Conservation (phyloP, 2,329 filamentous ascomycete species). For the Paramyrothecium sp. region DNA sequence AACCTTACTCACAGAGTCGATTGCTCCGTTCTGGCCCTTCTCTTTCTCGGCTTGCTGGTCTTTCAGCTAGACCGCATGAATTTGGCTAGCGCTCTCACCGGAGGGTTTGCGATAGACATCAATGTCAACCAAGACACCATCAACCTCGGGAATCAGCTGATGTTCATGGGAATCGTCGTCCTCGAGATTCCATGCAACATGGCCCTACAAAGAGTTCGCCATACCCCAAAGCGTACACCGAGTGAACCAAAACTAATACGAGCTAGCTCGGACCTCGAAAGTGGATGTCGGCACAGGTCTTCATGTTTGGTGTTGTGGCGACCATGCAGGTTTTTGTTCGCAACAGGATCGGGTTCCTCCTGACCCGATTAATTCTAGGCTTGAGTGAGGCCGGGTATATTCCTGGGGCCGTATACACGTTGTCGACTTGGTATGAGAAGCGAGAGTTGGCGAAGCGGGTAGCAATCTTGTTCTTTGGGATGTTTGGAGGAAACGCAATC, state of each 20-base stretch:
- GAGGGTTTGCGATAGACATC: conserved; percentile 42
- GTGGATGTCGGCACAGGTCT: conserved; percentile 48
- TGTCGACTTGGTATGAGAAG: conserved; percentile 50
- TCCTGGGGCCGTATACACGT: conserved; percentile 47
- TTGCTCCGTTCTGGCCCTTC: conserved; percentile 42
- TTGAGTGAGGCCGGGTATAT: conserved; percentile 51
- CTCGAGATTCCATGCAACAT: conserved; percentile 53
- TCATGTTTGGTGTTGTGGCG: conserved; percentile 45
- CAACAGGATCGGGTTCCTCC: conserved; percentile 41
- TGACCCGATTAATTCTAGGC: conserved; percentile 41
- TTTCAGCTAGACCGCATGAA: conserved; percentile 55
- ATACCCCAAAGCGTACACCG: neutral
- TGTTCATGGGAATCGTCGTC: conserved; percentile 49
- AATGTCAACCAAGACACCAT: conserved; percentile 42
- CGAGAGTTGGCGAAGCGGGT: conserved; percentile 44
- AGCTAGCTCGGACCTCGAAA: conserved; percentile 40
- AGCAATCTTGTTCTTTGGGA: conserved; percentile 51
- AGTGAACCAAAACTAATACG: neutral
- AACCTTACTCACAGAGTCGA: conserved; percentile 35
- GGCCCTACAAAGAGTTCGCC: conserved; percentile 28
- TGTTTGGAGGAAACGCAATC: conserved; percentile 49
- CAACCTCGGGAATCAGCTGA: conserved; percentile 52
- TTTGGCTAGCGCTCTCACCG: conserved; percentile 48
- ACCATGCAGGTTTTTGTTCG: conserved; percentile 41
- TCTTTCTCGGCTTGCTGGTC: conserved; percentile 47